Evolutionary conservation across 306 rosid genomes (phyloP), one percentile per base, ranked within the genome.

Genomic region (Dalbergia cultrata): DNA sequence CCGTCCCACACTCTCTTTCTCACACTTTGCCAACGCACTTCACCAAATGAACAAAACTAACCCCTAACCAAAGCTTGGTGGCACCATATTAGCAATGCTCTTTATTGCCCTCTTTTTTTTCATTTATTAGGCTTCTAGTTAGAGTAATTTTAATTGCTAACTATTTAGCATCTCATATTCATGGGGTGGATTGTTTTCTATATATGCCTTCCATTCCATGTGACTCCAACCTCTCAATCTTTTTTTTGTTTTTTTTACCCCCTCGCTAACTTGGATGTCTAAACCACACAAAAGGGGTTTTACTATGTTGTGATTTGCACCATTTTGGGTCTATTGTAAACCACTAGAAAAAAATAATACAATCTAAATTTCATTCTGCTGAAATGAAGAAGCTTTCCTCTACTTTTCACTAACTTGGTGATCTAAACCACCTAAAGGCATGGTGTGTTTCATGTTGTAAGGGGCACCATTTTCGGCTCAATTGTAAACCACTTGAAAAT

Each of bases 1-100:
- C 92, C 97, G 97, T 86, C 87, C 78, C 97, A 87, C 92, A 91
- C 98, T 90, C 97, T 89, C 92, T 89, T 86, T 94, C 98, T 83
- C 93, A 87, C 93, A 88, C 97, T 88, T 90, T 86, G 97, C 93
- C 98, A 94, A 87, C 96, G 88, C 92, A 84, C 87, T 90, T 86
- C 82, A 65, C 75, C 37, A 84, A 21, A 80, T 74, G 49, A 78
- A 85, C 85, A 72, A 85, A 63, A 37, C 80, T 26, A 26, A 26
- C 31, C 31, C 67, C 85, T 81, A 81, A 86, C 87, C 81, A 66
- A 74, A 77, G 39, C 83, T 70, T 71, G 78, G 78, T 82, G 81
- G 69, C 88, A 81, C 85, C 2, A 52, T 83, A 75, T 74, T 58
- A 74, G 37, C 86, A 72, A 26, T 70, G 60, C 81, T 82, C 26